These are phyloP conservation scores for Fennellomyces sp. DNA, from an alignment of 371 early-diverging fungal genomes.

Conservation along the genomic window DNA sequence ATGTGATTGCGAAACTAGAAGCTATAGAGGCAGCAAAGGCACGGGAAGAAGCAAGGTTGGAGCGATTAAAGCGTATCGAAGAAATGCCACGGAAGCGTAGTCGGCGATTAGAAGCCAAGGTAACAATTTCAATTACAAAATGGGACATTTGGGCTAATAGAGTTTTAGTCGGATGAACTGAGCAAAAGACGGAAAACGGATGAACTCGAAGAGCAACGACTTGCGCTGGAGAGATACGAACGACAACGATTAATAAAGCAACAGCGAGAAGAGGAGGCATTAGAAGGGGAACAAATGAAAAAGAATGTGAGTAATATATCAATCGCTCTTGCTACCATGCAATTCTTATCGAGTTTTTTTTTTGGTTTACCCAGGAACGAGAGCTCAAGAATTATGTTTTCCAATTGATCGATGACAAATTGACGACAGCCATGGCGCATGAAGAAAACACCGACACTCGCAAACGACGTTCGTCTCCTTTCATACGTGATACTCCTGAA, in stretches of 20 bases:
- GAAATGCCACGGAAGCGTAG: slow-evolving; percentile 8
- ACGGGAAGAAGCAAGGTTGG: slow-evolving; percentile 4
- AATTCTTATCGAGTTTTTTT: background rate
- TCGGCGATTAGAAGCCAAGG: slow-evolving; percentile 10
- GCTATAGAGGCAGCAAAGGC: background rate
- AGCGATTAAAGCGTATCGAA: background rate
- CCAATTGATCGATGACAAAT: background rate
- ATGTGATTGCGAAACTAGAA: background rate
- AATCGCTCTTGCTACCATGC: background rate
- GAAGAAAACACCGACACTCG: background rate
- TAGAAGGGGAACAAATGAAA: background rate
- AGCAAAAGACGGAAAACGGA: background rate
- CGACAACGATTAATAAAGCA: background rate
- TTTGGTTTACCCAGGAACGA: background rate
- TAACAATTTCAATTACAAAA: background rate
- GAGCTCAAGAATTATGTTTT: slow-evolving; percentile 2
- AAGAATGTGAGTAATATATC: background rate
- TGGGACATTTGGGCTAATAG: background rate
- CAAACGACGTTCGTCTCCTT: slow-evolving; percentile 4
- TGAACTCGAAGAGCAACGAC: background rate
- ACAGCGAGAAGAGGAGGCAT: background rate
- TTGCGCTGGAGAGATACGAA: background rate
- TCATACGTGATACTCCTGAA: background rate
- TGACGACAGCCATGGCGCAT: background rate
- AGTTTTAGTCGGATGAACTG: slow-evolving; percentile 2